phyloP scores from a whole-genome alignment of 345 rosid genomes.

The Reutealis trisperma region DNA sequence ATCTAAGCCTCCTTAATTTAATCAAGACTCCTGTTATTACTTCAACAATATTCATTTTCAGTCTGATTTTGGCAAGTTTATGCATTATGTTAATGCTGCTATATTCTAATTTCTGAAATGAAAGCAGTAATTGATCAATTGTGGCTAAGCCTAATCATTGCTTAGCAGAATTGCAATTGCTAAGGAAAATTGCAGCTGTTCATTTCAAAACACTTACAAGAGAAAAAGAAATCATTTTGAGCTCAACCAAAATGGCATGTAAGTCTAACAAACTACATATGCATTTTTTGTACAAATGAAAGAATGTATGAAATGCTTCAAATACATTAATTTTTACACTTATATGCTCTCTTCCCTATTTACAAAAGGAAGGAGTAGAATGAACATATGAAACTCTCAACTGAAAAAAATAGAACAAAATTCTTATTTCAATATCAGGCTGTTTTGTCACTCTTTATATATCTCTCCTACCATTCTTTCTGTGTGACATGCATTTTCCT shows the following conservation, averaged over 20 bases:
- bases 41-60: conserved; percentile 9
- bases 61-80: background rate
- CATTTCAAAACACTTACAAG: background rate
- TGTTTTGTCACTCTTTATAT: conserved; percentile 25
- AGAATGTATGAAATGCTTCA: conserved; percentile 23
- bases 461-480: background rate
- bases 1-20: conserved; percentile 12
- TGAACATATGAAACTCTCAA: conserved; percentile 9
- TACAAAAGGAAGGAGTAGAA: conserved; percentile 27
- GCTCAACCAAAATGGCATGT: conserved; percentile 9
- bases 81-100: background rate
- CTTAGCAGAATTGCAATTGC: background rate
- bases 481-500: background rate
- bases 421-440: conserved; percentile 13
- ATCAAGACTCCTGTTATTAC: conserved; percentile 9
- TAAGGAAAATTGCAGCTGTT: background rate
- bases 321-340: conserved; percentile 11
- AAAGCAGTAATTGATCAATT: background rate
- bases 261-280: conserved; percentile 24
- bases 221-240: background rate
- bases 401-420: background rate
- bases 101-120: background rate
- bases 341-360: conserved; percentile 20
- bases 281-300: conserved; percentile 12
- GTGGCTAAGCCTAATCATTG: background rate